Conservation (phyloP, 805 yeast genomes). For the Saccharomycopsis sp. region DNA sequence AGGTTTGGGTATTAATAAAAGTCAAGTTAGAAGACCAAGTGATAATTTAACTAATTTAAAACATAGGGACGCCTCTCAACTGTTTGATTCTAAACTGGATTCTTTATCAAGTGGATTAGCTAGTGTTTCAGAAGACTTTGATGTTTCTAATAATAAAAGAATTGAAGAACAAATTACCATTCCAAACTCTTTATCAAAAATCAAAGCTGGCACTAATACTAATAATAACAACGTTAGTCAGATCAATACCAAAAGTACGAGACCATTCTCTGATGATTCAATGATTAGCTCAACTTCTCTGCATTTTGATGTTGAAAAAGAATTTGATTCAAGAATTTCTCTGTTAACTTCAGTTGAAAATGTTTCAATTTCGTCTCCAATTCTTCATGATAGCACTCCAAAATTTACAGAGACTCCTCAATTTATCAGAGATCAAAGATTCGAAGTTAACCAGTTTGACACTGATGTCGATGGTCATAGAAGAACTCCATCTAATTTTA, state of each 20-base stretch:
- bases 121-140: constrained; percentile 8
- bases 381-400: constrained; percentile 7
- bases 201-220: neutral
- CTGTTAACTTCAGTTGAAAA: constrained; percentile 13
- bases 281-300: constrained; percentile 8
- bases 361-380: neutral
- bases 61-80: neutral
- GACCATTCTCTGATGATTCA: constrained; percentile 17
- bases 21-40: constrained; percentile 15
- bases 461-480: constrained; percentile 1
- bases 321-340: constrained; percentile 14
- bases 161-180: constrained; percentile 12
- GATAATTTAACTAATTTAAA: constrained; percentile 15
- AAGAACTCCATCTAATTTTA: constrained; percentile 3
- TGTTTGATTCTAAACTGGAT: constrained; percentile 17
- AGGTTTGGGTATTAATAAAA: constrained; percentile 17
- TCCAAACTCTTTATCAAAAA: constrained; percentile 4
- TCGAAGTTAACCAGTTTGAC: neutral
- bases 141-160: neutral
- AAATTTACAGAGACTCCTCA: constrained; percentile 10
- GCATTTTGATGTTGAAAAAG: constrained; percentile 10
- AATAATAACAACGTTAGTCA: neutral
- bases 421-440: neutral
- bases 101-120: constrained; percentile 13
- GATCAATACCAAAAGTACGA: neutral